A percentile compares a stretch with the other conserved stretches of the same genome.
phyloP scores from a whole-genome alignment of 495 filamentous ascomycete genomes.

The Jackrogersella minutella region DNA sequence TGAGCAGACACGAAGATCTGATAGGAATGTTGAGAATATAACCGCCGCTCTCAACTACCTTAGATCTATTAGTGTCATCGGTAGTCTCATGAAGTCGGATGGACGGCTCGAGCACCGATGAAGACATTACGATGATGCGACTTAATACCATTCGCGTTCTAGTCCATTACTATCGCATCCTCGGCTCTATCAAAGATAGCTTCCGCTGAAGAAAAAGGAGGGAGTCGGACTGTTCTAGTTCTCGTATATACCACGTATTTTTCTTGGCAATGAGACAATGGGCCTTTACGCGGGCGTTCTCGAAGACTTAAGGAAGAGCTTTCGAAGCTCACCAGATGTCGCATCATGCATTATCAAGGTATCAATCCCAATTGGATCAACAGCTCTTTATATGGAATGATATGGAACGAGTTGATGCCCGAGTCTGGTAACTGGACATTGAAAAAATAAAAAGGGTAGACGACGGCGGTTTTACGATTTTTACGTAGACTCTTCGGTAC shows the following conservation, averaged over 20 bases:
- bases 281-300: constrained; percentile 14
- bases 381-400: constrained; percentile 2
- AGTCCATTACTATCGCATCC: constrained; percentile 8
- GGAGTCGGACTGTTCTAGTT: constrained; percentile 21
- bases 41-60: constrained; percentile 19
- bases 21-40: constrained; percentile 13
- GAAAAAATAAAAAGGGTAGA: neutral
- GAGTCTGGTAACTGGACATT: too few relatives aligned
- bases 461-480: too few relatives aligned
- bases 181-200: constrained; percentile 25
- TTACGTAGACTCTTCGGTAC: constrained; percentile 12
- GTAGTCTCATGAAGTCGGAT: constrained; percentile 32
- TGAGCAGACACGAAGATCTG: constrained; percentile 1
- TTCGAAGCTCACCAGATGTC: constrained; percentile 4
- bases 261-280: constrained; percentile 24
- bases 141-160: constrained; percentile 14
- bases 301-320: constrained; percentile 14
- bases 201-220: constrained; percentile 20
- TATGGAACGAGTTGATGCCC: constrained; percentile 20
- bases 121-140: constrained; percentile 6
- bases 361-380: constrained; percentile 9
- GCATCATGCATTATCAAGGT: constrained; percentile 3
- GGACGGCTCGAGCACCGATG: constrained; percentile 35
- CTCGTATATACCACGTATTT: constrained; percentile 11
- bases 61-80: constrained; percentile 26